Evolutionary conservation across 768 basidiomycete species (phyloP), one percentile per base, ranked within the genome.

Genomic region (Tricholoma matsutake): DNA sequence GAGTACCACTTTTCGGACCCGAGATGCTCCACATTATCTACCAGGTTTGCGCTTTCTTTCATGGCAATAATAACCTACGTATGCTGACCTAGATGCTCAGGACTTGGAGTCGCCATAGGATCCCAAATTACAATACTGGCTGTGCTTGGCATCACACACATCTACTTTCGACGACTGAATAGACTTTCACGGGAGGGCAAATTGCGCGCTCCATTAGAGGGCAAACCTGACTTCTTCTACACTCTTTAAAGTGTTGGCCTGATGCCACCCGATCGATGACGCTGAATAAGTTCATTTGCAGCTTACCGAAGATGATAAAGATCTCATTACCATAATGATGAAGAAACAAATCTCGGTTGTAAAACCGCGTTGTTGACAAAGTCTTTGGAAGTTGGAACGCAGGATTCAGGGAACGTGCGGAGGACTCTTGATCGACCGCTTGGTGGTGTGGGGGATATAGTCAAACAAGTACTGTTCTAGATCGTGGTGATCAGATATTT

Each of bases 1-100:
- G 14, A 77, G 75, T 29, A 78, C 76, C 13, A 71, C 76, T 11
- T 81, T 74, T 69, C 74, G 80, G 28, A 68, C 75, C 14, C 63
- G 76, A 65, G 80, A 81, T 63, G 69, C 69, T 16, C 81, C 81
- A 58, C 73, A 73, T 28, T 81, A 80, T 64, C 68, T 78, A 57
- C 81, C 81, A 58, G 80, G 79, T 77, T 41, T 34, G 65, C 49
- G 45, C 18, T 25, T 49, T 37, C 41, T 31, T 28, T 53, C 57
- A 32, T 34, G 22, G 22, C 3, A 25, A 25, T 53, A 39, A 37
- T 37, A 25, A 11, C 56, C 57, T 31, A 31, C 52, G 10, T 34
- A n/a, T 16, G 10, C 29, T 54, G 6, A 47, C 57, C 53, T 53
- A 22, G 22, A 5, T 7, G n/a, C 13, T 37, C 32, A 69, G 79